phyloP scores from a whole-genome alignment of 2,329 filamentous ascomycete species.

The Pezicula rhizophila region DNA sequence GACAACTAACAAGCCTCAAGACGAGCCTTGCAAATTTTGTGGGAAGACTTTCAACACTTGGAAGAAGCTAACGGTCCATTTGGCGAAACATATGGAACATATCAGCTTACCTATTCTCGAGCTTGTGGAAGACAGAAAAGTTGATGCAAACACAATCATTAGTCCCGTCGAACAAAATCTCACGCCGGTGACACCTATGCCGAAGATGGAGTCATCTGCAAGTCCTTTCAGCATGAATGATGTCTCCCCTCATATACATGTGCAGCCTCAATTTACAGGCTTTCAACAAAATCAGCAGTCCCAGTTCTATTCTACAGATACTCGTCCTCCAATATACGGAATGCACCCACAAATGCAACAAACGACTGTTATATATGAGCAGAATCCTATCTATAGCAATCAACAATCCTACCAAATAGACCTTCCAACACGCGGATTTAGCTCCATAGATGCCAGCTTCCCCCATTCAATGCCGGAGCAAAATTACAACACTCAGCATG shows the following conservation, averaged over 20 bases:
- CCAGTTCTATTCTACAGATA: slow-evolving; percentile 12
- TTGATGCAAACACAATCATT: slow-evolving; percentile 58
- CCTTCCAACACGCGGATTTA: slow-evolving; percentile 13
- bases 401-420: slow-evolving; percentile 12
- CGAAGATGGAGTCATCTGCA: slow-evolving; percentile 18
- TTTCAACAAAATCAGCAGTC: slow-evolving; percentile 12
- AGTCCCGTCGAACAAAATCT: slow-evolving; percentile 51
- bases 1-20: slow-evolving; percentile 56
- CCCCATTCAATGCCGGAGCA: slow-evolving; percentile 13
- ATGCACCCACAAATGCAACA: slow-evolving; percentile 14
- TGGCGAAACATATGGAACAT: slow-evolving; percentile 91
- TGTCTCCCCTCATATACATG: slow-evolving; percentile 18
- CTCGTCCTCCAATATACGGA: slow-evolving; percentile 9
- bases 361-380: slow-evolving; percentile 9
- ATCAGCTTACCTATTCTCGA: slow-evolving; percentile 75
- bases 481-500: slow-evolving; percentile 13
- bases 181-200: slow-evolving; percentile 22
- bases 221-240: slow-evolving; percentile 21
- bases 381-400: slow-evolving; percentile 13
- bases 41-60: slow-evolving; percentile 73
- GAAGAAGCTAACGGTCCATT: slow-evolving; percentile 91
- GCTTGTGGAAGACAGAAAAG: slow-evolving; percentile 45
- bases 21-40: slow-evolving; percentile 85
- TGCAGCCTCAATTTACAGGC: slow-evolving; percentile 14
- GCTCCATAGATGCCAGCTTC: slow-evolving; percentile 13